Percentiles rank a stretch among this genome's conserved stretches.
Conservation (phyloP, 768 basidiomycete species). For the Pisolithus sp. region DNA sequence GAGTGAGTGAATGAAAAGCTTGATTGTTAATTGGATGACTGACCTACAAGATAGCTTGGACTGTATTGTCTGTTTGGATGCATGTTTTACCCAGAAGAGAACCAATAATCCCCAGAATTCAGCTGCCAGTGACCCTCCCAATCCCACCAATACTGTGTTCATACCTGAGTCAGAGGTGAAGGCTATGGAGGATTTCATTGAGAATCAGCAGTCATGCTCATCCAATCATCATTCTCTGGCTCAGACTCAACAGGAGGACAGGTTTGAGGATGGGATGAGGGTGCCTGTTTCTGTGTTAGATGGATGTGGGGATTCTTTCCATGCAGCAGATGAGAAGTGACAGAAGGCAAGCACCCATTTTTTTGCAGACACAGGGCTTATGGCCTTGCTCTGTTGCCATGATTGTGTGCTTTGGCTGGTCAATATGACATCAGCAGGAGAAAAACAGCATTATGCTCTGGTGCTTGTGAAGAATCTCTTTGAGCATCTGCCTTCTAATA, state of each 20-base stretch:
- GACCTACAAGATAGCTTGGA: conserved; percentile 14
- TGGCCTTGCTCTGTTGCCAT: conserved; percentile 13
- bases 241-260: conserved; percentile 1
- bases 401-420: conserved; percentile 14
- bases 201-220: not conserved
- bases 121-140: not conserved
- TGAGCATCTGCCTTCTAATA: not conserved
- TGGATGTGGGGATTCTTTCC: conserved; percentile 28
- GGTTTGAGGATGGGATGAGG: conserved; percentile 16
- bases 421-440: conserved; percentile 15
- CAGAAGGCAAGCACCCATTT: conserved; percentile 14
- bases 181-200: conserved; percentile 11
- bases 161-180: conserved; percentile 12
- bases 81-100: conserved; percentile 29
- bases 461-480: not conserved
- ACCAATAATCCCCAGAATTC: conserved; percentile 9
- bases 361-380: conserved; percentile 12
- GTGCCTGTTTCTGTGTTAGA: conserved; percentile 27
- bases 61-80: conserved; percentile 27
- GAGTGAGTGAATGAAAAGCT: not conserved
- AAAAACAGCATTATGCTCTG: conserved; percentile 13
- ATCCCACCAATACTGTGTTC: conserved; percentile 6
- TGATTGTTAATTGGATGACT: not conserved
- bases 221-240: not conserved
- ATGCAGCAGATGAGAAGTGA: conserved; percentile 9